These are phyloP conservation scores for Dipodascopsis uninucleata DNA, from an alignment of 805 yeast species.

Conservation along the genomic window DNA sequence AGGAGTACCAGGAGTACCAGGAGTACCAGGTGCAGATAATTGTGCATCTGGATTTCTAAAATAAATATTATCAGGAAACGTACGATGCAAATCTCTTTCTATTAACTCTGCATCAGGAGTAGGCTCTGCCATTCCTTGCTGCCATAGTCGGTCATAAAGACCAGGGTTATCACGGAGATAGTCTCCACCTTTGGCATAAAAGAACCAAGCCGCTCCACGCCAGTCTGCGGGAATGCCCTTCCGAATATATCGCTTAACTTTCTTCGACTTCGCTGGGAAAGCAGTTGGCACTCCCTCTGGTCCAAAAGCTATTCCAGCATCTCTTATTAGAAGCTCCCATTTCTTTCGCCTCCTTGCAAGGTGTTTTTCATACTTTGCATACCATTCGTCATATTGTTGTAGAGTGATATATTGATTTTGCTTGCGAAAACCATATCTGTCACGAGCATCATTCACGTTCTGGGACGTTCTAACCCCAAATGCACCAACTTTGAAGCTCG, in stretches of 20 bases:
- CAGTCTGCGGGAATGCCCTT: slow-evolving; percentile 96
- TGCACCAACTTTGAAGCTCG: too few relatives aligned
- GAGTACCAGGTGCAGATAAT: slow-evolving; percentile 29
- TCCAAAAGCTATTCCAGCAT: slow-evolving; percentile 54
- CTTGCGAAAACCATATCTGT: slow-evolving; percentile 85
- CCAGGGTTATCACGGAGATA: slow-evolving; percentile 52
- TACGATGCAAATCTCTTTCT: slow-evolving; percentile 87
- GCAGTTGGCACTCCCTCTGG: slow-evolving; percentile 52
- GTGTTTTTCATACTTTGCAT: slow-evolving; percentile 61
- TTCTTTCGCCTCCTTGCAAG: slow-evolving; percentile 62
- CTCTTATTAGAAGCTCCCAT: slow-evolving; percentile 68
- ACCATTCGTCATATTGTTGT: slow-evolving; percentile 70
- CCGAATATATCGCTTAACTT: slow-evolving; percentile 73
- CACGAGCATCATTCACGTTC: slow-evolving; percentile 46
- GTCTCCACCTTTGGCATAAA: slow-evolving; percentile 82
- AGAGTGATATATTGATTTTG: slow-evolving; percentile 50
- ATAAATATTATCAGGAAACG: slow-evolving; percentile 89
- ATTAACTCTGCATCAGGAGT: slow-evolving; percentile 85
- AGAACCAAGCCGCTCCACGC: slow-evolving; percentile 97
- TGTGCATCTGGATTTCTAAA: slow-evolving; percentile 47
- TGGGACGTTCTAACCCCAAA: too few relatives aligned
- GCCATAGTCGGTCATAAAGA: slow-evolving; percentile 65
- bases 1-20: slow-evolving; percentile 9
- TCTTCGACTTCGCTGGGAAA: slow-evolving; percentile 76
- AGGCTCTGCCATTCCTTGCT: slow-evolving; percentile 50